Evolutionary conservation across 2,329 filamentous ascomycete species (phyloP), one percentile per base, ranked within the genome.

Genomic region (Penicillium sp.): DNA sequence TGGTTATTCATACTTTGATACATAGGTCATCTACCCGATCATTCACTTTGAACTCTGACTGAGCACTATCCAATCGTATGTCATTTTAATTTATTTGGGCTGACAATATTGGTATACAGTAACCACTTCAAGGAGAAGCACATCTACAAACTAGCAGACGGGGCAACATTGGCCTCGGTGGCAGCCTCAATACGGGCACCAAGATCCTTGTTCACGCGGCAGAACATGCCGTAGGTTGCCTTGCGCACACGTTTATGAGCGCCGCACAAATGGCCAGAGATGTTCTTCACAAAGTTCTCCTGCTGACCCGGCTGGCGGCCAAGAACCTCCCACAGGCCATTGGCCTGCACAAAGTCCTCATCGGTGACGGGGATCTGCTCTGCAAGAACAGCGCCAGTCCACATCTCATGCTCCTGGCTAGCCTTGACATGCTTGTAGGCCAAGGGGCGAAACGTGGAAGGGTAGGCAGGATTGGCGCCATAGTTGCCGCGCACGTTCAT

Each of bases 401-500:
- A 80, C 51, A 78, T 75, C 67, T 79, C 77, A 56, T 79, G 78
- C 56, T 78, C 73, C 62, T 79, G 74, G 58, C 71, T 75, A 9
- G 74, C 72, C 62, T 76, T 75, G 56, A 78, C 74, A 43, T 76
- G 72, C 60, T 74, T 73, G 69, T 75, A 75, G 14, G 65, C 66
- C 57, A 78, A 54, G 4, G 68, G 65, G 7, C 74, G 73, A 69
- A 77, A 77, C 44, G 69, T 76, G 22, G 76, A 77, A 14, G 74
- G 78, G 70, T 86, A 87, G 66, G 82, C 81, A 14, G 84, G 82
- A 61, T 85, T 82, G 3, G 81, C 77, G 54, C 85, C 85, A 66
- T 87, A 85, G 75, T 91, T 89, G 70, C 86, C 80, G 58, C 83
- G 81, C 67, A 86, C 85, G 1, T 87, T 84, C 88, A 91, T 92